Evolutionary conservation across 176 grass and related monocot species (phyloP), one percentile per base, ranked within the genome.

Genomic region (Oryza meridionalis): DNA sequence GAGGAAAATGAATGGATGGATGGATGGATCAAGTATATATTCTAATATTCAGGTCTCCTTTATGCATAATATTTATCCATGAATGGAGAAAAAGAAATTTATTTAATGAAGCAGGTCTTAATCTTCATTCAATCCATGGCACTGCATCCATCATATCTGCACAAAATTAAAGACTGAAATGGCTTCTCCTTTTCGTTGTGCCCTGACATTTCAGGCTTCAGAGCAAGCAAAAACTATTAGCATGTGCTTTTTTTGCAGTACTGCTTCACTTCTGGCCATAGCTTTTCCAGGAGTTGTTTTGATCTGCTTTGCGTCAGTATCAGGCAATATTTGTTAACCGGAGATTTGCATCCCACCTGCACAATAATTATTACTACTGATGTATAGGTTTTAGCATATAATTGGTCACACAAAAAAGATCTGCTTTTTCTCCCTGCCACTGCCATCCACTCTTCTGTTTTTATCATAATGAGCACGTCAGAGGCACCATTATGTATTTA

Each of bases 241-340:
- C 7, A 3, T 49, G 22, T 81, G 27, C 78, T 67, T 29, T 67
- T 32, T 21, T 13, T 9, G 22, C 63, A 58, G 25, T 62, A 87
- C 78, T 81, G 26, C 33, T 35, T 77, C 37, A 49, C 38, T 61
- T 49, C 47, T 77, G 65, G 73, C 79, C 79, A 8, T 22, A 82
- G 35, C 65, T 87, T 88, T 77, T 69, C 31, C 73, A 40, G 21
- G 14, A 70, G 49, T 45, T 11, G 4, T 50, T 65, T 40, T 4
- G 53, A 58, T 8, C 10, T 71, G 86, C 65, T 51, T 64, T 77
- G 72, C 72, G 65, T 82, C 72, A 77, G 22, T 51, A 31, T 71
- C 72, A 87, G 79, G 72, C 65, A 70, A 62, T 64, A 61, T 81
- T 50, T 37, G 26, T 31, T 76, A 81, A 69, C 27, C 3, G 2